These are phyloP conservation scores for Viridothelium virens DNA, from an alignment of 495 filamentous ascomycete species.

Conservation along the genomic window DNA sequence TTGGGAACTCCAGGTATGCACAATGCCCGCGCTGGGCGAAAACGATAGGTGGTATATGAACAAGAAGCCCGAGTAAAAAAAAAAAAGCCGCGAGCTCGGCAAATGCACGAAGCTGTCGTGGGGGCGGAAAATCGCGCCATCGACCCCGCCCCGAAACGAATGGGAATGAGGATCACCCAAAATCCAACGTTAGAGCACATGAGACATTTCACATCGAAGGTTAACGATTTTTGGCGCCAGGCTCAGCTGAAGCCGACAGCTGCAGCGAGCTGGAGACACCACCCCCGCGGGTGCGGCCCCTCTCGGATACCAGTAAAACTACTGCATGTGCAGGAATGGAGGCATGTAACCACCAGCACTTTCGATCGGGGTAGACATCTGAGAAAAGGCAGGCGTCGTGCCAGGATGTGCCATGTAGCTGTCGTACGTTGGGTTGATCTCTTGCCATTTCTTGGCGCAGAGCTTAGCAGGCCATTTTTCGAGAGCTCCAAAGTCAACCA, in stretches of 20 bases:
- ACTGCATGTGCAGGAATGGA: conserved; percentile 11
- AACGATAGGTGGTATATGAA: conserved; percentile 9
- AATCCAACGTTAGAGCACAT: conserved; percentile 8
- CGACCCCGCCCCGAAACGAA: not conserved
- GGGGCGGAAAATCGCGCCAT: not conserved
- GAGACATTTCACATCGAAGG: conserved; percentile 7
- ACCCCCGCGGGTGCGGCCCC: not conserved
- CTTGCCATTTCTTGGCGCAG: conserved; percentile 39
- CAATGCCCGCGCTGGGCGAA: not conserved
- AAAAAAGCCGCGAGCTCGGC: not conserved
- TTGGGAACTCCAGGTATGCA: conserved; percentile 9
- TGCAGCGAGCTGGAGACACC: not conserved
- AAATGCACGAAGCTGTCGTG: conserved; percentile 2
- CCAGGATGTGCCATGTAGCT: conserved; percentile 5
- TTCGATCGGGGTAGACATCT: conserved; percentile 7
- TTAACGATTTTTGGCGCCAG: not conserved
- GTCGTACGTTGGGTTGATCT: conserved; percentile 30
- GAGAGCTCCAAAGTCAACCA: conserved; percentile 35
- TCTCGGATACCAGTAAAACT: not conserved
- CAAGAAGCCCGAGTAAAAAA: conserved; percentile 12
- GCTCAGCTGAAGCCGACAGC: not conserved
- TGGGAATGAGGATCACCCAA: not conserved
- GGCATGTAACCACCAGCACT: conserved; percentile 2
- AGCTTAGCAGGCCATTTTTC: conserved; percentile 39
- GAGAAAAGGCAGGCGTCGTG: conserved; percentile 6